Base-by-base conservation (phyloP, 768 basidiomycete species). In the Mycena vulgaris region DNA sequence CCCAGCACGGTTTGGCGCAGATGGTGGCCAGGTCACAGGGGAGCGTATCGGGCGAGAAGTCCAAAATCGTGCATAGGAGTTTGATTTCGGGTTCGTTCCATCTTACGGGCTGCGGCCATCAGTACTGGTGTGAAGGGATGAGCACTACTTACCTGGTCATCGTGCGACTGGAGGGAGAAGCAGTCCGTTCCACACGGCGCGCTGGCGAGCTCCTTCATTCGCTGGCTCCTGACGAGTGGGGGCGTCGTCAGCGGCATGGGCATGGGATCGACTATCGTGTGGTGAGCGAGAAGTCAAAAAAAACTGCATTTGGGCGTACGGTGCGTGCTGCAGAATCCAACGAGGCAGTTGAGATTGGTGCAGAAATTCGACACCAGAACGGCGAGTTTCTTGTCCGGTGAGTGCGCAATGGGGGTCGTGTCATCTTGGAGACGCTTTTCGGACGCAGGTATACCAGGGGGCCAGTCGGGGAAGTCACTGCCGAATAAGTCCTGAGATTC, bases 1-100 rank as follows among this genome's bases (percentile, higher is more conserved):
- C 89, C 31, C 78, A 77, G 76, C 92, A 93, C 7, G 90, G 87
- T 69, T 88, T 90, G 13, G 82, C 81, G 75, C 88, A 88, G 19
- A 92, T 78, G 1, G 81, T 75, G 21, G 89, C 87, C 16, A 92
- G 78, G 52, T 89, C 85, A 69, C 92, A 93, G 0, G 90, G 83
- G 0, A 80, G 76, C 5, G 80, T 75, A 52, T 89, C 84, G 9
- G 87, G 86, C 0, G 82, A 79, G 27, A 87, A 76, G 19, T 84
- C 78, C 13, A 88, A 78, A 7, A 89, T 74, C 2, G 77, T 78
- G 25, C 71, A 76, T 3, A 92, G 74, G 0, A 79, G 70, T 39
- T 86, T 82, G 5, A 81, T 62, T 8, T 89, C 87, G 0, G 75
- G 55, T 23, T 74, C 68, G 10, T 71, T 76, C 87, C 89, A 89